Conservation (phyloP, 2,329 filamentous ascomycete genomes). For the Emydomyces testavorans region DNA sequence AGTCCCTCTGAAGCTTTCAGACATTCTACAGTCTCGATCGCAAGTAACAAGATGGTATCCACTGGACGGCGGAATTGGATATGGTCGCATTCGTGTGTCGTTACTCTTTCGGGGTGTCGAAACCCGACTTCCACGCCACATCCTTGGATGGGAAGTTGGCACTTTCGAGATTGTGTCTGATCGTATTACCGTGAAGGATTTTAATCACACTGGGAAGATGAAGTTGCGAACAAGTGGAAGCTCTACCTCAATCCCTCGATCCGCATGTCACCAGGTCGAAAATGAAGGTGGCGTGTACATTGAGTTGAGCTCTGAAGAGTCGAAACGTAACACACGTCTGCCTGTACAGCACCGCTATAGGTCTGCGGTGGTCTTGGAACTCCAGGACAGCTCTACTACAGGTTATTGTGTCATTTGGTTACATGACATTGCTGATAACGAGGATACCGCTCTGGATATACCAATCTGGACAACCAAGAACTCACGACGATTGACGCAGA, state of each 20-base stretch:
- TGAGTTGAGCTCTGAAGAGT: slow-evolving; percentile 43
- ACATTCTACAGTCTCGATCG: slow-evolving; percentile 76
- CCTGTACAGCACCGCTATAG: slow-evolving; percentile 86
- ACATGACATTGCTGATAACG: slow-evolving; percentile 68
- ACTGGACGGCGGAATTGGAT: slow-evolving; percentile 87
- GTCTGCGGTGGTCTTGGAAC: slow-evolving; percentile 79
- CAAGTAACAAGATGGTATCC: slow-evolving; percentile 90
- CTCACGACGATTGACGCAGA: slow-evolving; percentile 67
- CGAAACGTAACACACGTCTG: slow-evolving; percentile 53
- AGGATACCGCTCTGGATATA: slow-evolving; percentile 66
- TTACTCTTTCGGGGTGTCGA: slow-evolving; percentile 84
- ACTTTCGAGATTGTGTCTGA: slow-evolving; percentile 79
- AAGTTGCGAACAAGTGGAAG: slow-evolving; percentile 76
- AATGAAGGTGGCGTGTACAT: slow-evolving; percentile 52
- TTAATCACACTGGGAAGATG: slow-evolving; percentile 54
- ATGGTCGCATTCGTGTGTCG: slow-evolving; percentile 78
- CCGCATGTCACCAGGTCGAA: slow-evolving; percentile 45
- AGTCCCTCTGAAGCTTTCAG: slow-evolving; percentile 74
- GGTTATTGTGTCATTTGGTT: slow-evolving; percentile 79
- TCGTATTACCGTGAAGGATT: slow-evolving; percentile 53
- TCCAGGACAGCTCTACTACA: slow-evolving; percentile 62
- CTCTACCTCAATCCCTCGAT: slow-evolving; percentile 55
- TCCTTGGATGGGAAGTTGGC: slow-evolving; percentile 89
- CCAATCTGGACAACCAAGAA: slow-evolving; percentile 81
- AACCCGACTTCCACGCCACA: slow-evolving; percentile 66